Evolutionary conservation across 345 rosid genomes (phyloP), one percentile per base, ranked within the genome.

Genomic region (Fremontodendron californicum): DNA sequence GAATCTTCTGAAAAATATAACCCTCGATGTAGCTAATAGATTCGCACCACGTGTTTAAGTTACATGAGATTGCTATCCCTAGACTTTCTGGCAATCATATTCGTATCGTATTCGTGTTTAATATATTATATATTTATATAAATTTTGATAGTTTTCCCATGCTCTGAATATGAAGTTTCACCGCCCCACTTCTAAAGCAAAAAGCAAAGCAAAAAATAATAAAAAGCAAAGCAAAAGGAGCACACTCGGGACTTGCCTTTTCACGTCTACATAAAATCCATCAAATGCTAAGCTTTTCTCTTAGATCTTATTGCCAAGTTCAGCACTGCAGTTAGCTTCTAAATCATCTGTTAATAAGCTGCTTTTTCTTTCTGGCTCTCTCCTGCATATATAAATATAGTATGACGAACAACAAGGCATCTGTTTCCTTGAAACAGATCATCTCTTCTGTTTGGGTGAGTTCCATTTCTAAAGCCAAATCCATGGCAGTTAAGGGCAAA

Each of bases 381-480:
- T 61, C 19, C 1, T 29, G 35, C 8, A 13, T 15, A 0, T 4
- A 9, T 6, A 1, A 33, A 33, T 31, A 16, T 31, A 76, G 39
- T 23, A 88, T 88, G 97, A 94, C 89, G 90, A n/a, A n/a, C n/a
- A 92, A 80, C 81, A 84, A 75, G 82, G 90, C 84, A 29, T 77
- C 89, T 52, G 83, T 82, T 61, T 84, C 88, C 80, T 78, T 94
- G 85, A 94, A 91, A 79, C 82, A 71, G 21, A 68, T 91, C 43
- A 39, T 87, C 57, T 78, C 87, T 0, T 46, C 84, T 27, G 29
- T 94, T 80, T 46, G 82, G 25, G 42, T 90, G 80, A 81, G 75
- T 40, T 84, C 96, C 0, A 45, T 81, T 19, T 89, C 83, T 18
- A 91, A 83, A 78, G 83, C 90, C 75, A 88, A 90, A 73, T 79